Percentiles rank a stretch among this genome's conserved stretches.
phyloP scores from a whole-genome alignment of 495 filamentous ascomycete genomes.

The Penicillium salamii region DNA sequence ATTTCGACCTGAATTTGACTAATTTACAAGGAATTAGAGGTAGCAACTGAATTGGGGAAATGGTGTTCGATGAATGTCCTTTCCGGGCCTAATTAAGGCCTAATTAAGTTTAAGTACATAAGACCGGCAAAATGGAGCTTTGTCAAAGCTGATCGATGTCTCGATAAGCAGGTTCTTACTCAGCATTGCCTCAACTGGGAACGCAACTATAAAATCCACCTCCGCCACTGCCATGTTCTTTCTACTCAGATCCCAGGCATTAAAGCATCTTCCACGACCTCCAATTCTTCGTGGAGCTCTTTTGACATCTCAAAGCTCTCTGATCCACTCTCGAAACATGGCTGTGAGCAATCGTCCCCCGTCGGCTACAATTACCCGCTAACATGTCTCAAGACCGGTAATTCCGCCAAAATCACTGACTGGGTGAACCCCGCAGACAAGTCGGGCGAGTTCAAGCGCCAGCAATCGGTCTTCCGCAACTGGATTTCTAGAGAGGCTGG shows the following conservation, averaged over 20 bases:
- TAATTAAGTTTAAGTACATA: too few species aligned
- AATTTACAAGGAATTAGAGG: too few species aligned
- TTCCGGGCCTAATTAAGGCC: too few species aligned
- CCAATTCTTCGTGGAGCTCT: constrained; percentile 14
- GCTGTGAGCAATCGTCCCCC: constrained; percentile 28
- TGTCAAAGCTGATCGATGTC: constrained; percentile 31
- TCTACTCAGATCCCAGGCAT: constrained; percentile 21
- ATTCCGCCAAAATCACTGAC: constrained; percentile 61
- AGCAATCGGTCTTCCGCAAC: constrained; percentile 65
- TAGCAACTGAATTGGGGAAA: too few species aligned
- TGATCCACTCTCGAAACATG: constrained; percentile 32
- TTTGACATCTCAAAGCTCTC: constrained; percentile 16
- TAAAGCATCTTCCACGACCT: constrained; percentile 18
- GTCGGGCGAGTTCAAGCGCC: constrained; percentile 87
- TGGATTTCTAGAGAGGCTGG: constrained; percentile 64
- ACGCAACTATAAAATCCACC: constrained; percentile 6
- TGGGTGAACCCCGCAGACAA: constrained; percentile 75
- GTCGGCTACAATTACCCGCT: neutral
- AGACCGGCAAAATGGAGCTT: too few species aligned
- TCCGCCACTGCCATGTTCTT: constrained; percentile 25
- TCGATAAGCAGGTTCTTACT: constrained; percentile 24
- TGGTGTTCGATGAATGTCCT: too few species aligned
- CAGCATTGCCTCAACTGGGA: constrained; percentile 3
- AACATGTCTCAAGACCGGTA: constrained; percentile 26
- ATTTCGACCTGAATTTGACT: too few species aligned